Base-by-base conservation (phyloP, 495 filamentous ascomycete species). In the Penicillium longicatenatum region DNA sequence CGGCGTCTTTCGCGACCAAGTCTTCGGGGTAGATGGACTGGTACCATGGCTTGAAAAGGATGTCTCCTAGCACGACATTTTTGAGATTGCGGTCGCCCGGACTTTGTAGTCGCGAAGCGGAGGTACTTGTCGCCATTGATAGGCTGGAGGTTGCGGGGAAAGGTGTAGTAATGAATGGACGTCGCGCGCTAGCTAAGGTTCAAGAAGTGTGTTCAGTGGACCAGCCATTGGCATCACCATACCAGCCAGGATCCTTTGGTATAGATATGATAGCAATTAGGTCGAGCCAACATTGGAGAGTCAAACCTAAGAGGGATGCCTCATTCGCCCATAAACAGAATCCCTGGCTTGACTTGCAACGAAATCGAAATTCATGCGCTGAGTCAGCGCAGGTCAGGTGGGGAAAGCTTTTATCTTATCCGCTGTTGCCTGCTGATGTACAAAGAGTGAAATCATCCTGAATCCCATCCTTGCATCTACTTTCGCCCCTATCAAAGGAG, bases 11-110 rank as follows among this genome's bases (percentile, higher is more conserved):
- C 37, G 83, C 84, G 21, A 91, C 78, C 16, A 93, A 81, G 49
- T 92, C 89, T 58, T 92, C 89, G 0, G 87, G 88, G 65, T 92
- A 92, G 60, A 86, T 78, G 22, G 84, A 92, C 22, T 89, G 84
- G 73, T 91, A 92, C 86, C 88, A 92, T 6, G 90, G 84, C 50
- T 82, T 81, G 77, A 94, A 91, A 17, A 83, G 81, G 9, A 88
- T 78, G 60, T 88, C 81, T 4, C 90, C 90, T 52, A 94, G 75
- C 49, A 91, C 82, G 44, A 94, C 87, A 65, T 86, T 84, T 58
- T 89, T 83, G 57, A 92, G 82, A 67, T 89, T 90, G 52, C 85
- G 83, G 59, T 85, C 82, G 19, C 60, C 60, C 48, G 71, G 58
- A 10, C 70, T 67, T 62, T 76, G 65, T 54, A 75, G 51, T 57